Evolutionary conservation across 78 protist genomes (phyloP).

Genomic region (Guillardia theta): DNA sequence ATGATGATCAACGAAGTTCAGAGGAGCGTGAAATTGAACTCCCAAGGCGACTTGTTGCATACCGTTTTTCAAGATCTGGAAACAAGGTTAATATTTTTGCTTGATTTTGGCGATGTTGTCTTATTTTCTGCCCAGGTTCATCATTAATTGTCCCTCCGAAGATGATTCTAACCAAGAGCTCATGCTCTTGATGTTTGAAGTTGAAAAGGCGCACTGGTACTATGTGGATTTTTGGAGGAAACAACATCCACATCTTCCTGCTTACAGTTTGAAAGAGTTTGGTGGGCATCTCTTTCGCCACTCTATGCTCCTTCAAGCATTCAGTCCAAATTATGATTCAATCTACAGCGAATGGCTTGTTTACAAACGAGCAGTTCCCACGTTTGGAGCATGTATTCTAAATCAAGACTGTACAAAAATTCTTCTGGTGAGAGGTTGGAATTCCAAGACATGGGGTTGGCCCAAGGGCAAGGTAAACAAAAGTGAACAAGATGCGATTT

Average conservation of each 20-base stretch:
- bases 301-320: slow-evolving; percentile 60
- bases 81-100: too few species aligned
- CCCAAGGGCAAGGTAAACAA: slow-evolving; percentile 85
- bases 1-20: too few species aligned
- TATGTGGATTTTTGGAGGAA: slow-evolving; percentile 77
- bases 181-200: slow-evolving; percentile 68
- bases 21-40: too few species aligned
- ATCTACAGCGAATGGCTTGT: slow-evolving; percentile 62
- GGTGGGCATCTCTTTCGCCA: slow-evolving; percentile 51
- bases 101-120: too few species aligned
- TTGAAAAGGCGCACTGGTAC: slow-evolving; percentile 83
- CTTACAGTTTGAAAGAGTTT: slow-evolving; percentile 39
- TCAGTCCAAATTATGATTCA: slow-evolving; percentile 16
- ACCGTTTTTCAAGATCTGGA: too few species aligned
- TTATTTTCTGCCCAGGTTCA: slow-evolving; percentile 42
- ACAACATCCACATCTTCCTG: slow-evolving; percentile 44
- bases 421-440: slow-evolving; percentile 55
- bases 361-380: slow-evolving; percentile 77
- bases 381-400: slow-evolving; percentile 78
- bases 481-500: slow-evolving; percentile 61
- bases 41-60: too few species aligned
- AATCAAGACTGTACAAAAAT: slow-evolving; percentile 67
- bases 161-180: slow-evolving; percentile 69
- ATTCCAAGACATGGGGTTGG: slow-evolving; percentile 75
- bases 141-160: slow-evolving; percentile 79